Evolutionary conservation across 495 filamentous ascomycete species (phyloP).

Genomic region (Glarea lozoyensis): DNA sequence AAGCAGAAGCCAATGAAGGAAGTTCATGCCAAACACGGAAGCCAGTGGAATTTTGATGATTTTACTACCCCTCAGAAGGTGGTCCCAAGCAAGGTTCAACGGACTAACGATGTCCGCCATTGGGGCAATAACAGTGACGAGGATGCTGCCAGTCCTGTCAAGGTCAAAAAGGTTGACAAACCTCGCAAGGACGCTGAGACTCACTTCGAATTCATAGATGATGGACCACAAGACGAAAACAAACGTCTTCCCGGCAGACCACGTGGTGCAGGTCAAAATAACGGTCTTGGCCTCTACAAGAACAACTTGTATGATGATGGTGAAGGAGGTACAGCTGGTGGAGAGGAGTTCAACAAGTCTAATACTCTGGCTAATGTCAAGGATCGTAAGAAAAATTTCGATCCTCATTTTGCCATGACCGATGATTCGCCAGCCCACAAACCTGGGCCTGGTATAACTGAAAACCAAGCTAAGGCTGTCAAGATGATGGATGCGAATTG

Average conservation of each 20-base stretch:
- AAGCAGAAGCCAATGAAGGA: slow-evolving; percentile 28
- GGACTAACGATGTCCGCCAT: slow-evolving; percentile 53
- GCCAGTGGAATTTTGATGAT: slow-evolving; percentile 80
- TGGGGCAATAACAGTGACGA: slow-evolving; percentile 65
- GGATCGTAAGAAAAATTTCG: slow-evolving; percentile 64
- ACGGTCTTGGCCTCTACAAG: slow-evolving; percentile 64
- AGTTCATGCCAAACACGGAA: slow-evolving; percentile 50
- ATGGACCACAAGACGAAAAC: slow-evolving; percentile 32
- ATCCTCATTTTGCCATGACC: slow-evolving; percentile 57
- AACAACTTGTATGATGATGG: slow-evolving; percentile 61
- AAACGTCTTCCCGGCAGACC: slow-evolving; percentile 22
- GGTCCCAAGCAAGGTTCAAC: slow-evolving; percentile 32
- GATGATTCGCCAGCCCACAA: slow-evolving; percentile 47
- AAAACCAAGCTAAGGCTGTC: slow-evolving; percentile 48
- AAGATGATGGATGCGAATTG: slow-evolving; percentile 63
- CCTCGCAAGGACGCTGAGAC: slow-evolving; percentile 68
- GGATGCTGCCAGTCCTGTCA: slow-evolving; percentile 46
- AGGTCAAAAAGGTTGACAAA: slow-evolving; percentile 45
- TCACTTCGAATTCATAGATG: slow-evolving; percentile 68
- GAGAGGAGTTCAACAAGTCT: slow-evolving; percentile 55
- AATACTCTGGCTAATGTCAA: slow-evolving; percentile 56
- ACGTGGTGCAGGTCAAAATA: slow-evolving; percentile 46
- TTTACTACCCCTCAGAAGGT: slow-evolving; percentile 72
- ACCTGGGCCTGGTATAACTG: slow-evolving; percentile 25
- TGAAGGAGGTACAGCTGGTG: slow-evolving; percentile 36